Base-by-base conservation (phyloP, 1,284 basidiomycete species). In the Marasmius oreades region DNA sequence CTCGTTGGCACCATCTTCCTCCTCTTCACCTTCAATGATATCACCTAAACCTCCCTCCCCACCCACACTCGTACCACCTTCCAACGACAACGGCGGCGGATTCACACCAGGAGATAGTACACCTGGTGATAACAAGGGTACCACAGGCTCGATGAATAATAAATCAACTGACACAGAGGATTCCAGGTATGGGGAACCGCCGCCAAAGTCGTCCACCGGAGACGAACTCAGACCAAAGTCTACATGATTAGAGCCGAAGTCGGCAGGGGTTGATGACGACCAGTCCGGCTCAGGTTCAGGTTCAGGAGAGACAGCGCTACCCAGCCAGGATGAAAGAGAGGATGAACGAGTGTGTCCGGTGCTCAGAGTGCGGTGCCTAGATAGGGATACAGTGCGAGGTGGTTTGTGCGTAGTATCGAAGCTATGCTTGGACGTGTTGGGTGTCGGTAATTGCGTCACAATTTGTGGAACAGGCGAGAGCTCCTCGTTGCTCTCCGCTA, bases 21-120 rank as follows among this genome's bases (percentile, higher is more conserved):
- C 71, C 57, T 80, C 75, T 26, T 75, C 75, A 23, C 75, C 79
- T 63, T 84, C 82, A 2, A 77, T 74, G 33, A 84, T 84, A 62
- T 82, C 78, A 50, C 78, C 78, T 18, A 84, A 66, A 0, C 72
- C 76, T 57, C 68, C 68, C 18, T 52, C 66, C 20, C 66, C 67
- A 14, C 64, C 63, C 16, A 67, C 67, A 53, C 33, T 22, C 22
- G 28, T 14, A 23, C 63, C 59, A 23, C 55, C 58, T 11, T 42
- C 47, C 42, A 78, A 69, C 33, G 72, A 75, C 24, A 70, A 65
- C 1, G 75, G 75, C 0, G 77, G 73, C 7, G 70, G 75, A 31
- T 61, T 22, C 10, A 53, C 34, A 1, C 58, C 46, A 23, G 57
- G 53, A 24, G 51, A 52, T 1, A 55, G 18, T 33, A 46, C 28